Base-by-base conservation (phyloP, 495 filamentous ascomycete species). In the Hyaloscypha finlandica region DNA sequence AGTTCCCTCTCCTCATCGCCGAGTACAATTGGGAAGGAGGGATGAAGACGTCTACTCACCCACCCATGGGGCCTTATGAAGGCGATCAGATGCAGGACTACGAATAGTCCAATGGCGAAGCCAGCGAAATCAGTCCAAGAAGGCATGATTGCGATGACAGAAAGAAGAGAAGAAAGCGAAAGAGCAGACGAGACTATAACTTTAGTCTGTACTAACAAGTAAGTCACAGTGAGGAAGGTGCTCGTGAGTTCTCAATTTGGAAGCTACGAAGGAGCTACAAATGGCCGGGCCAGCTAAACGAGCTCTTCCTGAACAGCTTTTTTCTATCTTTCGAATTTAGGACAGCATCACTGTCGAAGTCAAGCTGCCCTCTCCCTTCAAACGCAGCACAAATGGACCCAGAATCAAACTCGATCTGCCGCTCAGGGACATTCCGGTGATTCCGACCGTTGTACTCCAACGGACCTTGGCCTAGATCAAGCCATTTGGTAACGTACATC, bases 401-500 rank as follows among this genome's bases (percentile, higher is more conserved):
- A 39, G 35, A 37, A 30, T 68, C 48, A 59, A 68, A 63, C 12
- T 62, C 35, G 29, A 63, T 48, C 45, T 3, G 8, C 63, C n/a
- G 20, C n/a, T n/a, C n/a, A n/a, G n/a, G n/a, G n/a, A n/a, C n/a
- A n/a, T n/a, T n/a, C 63, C n/a, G 20, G 35, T 64, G 66, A 29
- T 53, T 64, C 19, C 32, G 37, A 62, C 22, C 64, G 33, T 12
- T 64, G 22, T 63, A 48, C 42, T 64, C 66, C 30, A 54, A 59
- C 33, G 22, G 61, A 39, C 66, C 61, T 64, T 64, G 20, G 35
- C 66, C 66, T 19, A 68, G 60, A 60, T 68, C 61, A 31, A 45
- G 52, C 66, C 61, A 68, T 56, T 64, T 64, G 6, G 61, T 68
- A 68, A 68, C 30, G 54, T 48, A 68, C 61, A 68, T 59, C 20